A percentile compares a stretch with the other conserved stretches of the same genome.
These are phyloP conservation scores for Pholiota conissans DNA, from an alignment of 768 basidiomycete species.

Conservation along the genomic window DNA sequence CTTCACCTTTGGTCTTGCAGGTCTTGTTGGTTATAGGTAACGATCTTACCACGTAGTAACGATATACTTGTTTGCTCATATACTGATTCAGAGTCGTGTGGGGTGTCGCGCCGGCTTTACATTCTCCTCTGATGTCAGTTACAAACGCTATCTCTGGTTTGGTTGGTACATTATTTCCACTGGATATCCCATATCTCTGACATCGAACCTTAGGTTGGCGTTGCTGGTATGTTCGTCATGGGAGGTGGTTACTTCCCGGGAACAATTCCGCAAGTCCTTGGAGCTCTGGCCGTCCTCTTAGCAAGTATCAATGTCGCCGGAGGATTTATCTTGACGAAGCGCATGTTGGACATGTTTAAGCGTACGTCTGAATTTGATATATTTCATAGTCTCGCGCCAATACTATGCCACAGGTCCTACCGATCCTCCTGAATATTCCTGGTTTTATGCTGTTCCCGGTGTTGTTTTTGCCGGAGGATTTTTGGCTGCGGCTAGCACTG, in stretches of 20 bases:
- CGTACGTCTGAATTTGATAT: constrained; percentile 39
- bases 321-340: constrained; percentile 87
- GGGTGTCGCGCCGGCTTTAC: constrained; percentile 86
- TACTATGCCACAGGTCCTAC: constrained; percentile 51
- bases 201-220: constrained; percentile 50
- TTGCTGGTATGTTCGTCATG: constrained; percentile 90
- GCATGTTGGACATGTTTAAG: constrained; percentile 94
- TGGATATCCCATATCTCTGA: not conserved
- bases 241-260: constrained; percentile 84
- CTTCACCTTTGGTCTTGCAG: constrained; percentile 86
- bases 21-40: constrained; percentile 72
- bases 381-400: not conserved
- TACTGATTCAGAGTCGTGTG: constrained; percentile 65
- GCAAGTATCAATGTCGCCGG: constrained; percentile 89
- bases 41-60: not conserved
- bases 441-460: constrained; percentile 79
- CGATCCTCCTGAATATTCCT: constrained; percentile 88
- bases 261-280: constrained; percentile 77
- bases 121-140: constrained; percentile 90
- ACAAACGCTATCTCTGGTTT: constrained; percentile 85
- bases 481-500: constrained; percentile 78
- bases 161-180: constrained; percentile 25
- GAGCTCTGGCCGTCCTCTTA: constrained; percentile 81
- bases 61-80: not conserved
- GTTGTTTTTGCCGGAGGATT: constrained; percentile 83